Evolutionary conservation across 768 basidiomycete genomes (phyloP).

Genomic region (Amanita inopinata): DNA sequence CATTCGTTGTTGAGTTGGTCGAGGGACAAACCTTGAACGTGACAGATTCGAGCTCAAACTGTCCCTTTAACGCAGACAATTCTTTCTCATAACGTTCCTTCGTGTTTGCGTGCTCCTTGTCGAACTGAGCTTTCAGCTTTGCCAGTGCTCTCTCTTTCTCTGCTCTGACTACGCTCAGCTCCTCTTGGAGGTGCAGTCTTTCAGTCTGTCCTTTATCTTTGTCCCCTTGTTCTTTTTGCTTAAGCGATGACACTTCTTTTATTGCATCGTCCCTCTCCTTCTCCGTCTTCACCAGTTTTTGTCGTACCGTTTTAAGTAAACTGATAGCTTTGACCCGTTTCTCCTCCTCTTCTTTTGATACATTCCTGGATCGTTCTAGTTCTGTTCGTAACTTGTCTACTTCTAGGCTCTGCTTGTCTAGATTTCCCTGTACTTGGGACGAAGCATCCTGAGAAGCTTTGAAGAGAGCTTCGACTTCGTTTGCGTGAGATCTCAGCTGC

Average conservation of each 20-base stretch:
- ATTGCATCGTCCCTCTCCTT: slow-evolving; percentile 80
- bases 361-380: slow-evolving; percentile 43
- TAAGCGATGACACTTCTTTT: slow-evolving; percentile 42
- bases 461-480: slow-evolving; percentile 62
- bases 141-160: slow-evolving; percentile 56
- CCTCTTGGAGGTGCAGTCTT: slow-evolving; percentile 44
- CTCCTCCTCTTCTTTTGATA: slow-evolving; percentile 92
- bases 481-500: slow-evolving; percentile 55
- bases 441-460: slow-evolving; percentile 43
- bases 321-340: slow-evolving; percentile 92
- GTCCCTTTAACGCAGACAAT: slow-evolving; percentile 46
- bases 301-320: slow-evolving; percentile 87
- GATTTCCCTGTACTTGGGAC: slow-evolving; percentile 37
- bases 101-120: slow-evolving; percentile 52
- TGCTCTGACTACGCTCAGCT: slow-evolving; percentile 48
- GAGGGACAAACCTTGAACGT: slow-evolving; percentile 51
- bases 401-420: slow-evolving; percentile 42
- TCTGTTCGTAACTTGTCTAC: slow-evolving; percentile 55
- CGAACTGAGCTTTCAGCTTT: slow-evolving; percentile 57
- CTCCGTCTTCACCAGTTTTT: slow-evolving; percentile 94
- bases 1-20: neutral
- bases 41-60: slow-evolving; percentile 70
- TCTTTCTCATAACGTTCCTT: slow-evolving; percentile 76
- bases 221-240: slow-evolving; percentile 45
- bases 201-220: slow-evolving; percentile 47